Base-by-base conservation (phyloP, 805 yeast species). In the Metschnikowia reukaufii region DNA sequence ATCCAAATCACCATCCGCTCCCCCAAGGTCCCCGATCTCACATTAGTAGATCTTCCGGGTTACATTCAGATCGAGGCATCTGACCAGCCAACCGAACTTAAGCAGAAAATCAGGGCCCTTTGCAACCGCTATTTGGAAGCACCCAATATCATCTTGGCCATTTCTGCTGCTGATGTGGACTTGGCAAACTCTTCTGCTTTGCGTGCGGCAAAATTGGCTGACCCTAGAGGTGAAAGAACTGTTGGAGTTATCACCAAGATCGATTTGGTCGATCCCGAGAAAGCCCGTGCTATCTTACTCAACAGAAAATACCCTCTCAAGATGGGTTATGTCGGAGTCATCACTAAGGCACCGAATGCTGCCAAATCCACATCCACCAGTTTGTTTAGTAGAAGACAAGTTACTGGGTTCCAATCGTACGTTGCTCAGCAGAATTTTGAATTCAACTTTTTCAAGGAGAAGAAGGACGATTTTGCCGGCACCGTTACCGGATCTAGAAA, bases 291-390 rank as follows among this genome's bases (percentile, higher is more conserved):
- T 6, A 79, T 88, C 17, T 70, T 94, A 50, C 76, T 78, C 23
- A 92, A 92, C 66, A 82, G 77, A 53, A 87, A 84, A 59, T 95
- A 95, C 60, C 98, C 99, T 0, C 72, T 94, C 50, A 83, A 79
- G 58, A 88, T 94, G 96, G 99, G 99, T 0, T 94, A 94, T 63
- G 98, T 94, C 17, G 99, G 99, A 47, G 98, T 95, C n/a, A 85
- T 95, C 16, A 88, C 97, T 1, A 86, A 82, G 54, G 78, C 87
- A 0, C 96, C 94, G 6, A 70, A 60, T 16, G 60, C 63, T 12
- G 67, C 78, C 0, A 52, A 52, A 17, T 18, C 54, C 8, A 29
- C 53, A 5, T 47, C 50, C 17, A 56, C 60, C 9, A 60, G 66
- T 7, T 60, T 86, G 12, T 83, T 83, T 65, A 58, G 68, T 16